Evolutionary conservation across 805 yeast species (phyloP).

Genomic region (Candida lessepsii): DNA sequence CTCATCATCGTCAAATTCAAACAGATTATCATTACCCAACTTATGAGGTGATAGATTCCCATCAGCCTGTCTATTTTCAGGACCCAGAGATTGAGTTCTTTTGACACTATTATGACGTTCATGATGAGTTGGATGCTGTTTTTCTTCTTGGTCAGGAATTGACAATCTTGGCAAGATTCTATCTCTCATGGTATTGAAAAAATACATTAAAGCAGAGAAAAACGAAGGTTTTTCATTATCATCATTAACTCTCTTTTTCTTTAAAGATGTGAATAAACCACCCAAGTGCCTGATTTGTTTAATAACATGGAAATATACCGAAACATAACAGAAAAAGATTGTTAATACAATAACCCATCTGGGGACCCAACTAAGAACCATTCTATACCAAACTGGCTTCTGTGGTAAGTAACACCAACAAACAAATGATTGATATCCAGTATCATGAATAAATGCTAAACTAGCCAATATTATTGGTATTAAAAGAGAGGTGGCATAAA

Average conservation of each 20-base stretch:
- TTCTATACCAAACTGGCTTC: constrained; percentile 67
- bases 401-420: constrained; percentile 82
- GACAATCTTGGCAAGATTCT: constrained; percentile 26
- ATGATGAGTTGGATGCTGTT: background rate
- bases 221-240: constrained; percentile 29
- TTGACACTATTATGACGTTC: background rate
- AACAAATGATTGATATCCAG: constrained; percentile 61
- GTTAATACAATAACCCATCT: constrained; percentile 63
- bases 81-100: too few relatives aligned
- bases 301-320: constrained; percentile 71
- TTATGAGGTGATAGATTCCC: constrained; percentile 1
- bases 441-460: constrained; percentile 57
- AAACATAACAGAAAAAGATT: constrained; percentile 62
- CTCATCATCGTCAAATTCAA: constrained; percentile 23
- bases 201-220: constrained; percentile 31
- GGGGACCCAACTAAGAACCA: constrained; percentile 79
- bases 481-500: constrained; percentile 57
- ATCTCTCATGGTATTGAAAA: constrained; percentile 22
- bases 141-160: constrained; percentile 24
- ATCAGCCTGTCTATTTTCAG: too few relatives aligned
- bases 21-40: constrained; percentile 6
- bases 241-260: constrained; percentile 14
- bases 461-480: constrained; percentile 69
- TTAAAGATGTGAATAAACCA: constrained; percentile 40
- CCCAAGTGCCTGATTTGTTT: constrained; percentile 58